Percentiles rank a stretch among this genome's conserved stretches.
These are phyloP conservation scores for Suillus clintonianus DNA, from an alignment of 768 basidiomycete species.

Conservation along the genomic window DNA sequence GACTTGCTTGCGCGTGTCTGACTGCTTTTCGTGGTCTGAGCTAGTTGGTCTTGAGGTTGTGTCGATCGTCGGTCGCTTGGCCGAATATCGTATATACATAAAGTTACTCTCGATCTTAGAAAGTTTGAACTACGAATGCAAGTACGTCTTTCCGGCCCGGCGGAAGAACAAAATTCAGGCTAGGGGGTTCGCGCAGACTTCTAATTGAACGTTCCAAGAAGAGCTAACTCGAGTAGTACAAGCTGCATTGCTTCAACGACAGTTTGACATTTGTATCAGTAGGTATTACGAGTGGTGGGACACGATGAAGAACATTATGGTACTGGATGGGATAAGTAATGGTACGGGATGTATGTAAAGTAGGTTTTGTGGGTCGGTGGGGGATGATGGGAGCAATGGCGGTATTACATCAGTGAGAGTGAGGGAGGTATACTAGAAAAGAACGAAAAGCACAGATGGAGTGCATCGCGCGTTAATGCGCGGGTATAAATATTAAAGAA, in stretches of 20 bases:
- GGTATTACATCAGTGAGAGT: conserved; percentile 18
- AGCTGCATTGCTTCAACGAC: background rate
- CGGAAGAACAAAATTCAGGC: no score
- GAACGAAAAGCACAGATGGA: background rate
- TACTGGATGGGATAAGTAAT: background rate
- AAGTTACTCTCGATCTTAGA: background rate
- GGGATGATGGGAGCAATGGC: conserved; percentile 7
- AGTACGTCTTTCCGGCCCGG: background rate
- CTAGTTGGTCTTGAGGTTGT: no score
- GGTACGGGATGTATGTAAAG: background rate
- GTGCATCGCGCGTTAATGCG: conserved; percentile 8
- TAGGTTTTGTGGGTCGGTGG: background rate
- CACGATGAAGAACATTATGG: background rate
- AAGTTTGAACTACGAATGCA: background rate
- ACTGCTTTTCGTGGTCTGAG: background rate
- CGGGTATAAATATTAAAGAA: conserved; percentile 14
- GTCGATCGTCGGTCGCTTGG: background rate
- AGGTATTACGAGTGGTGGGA: background rate
- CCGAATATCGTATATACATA: background rate
- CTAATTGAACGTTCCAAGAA: background rate
- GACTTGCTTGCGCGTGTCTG: background rate
- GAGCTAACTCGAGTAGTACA: background rate
- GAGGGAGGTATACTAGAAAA: background rate
- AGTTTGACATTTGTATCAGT: background rate
- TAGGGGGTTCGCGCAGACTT: background rate